These are phyloP conservation scores for Gracilaria gracilis DNA, from an alignment of 23 red algal genomes.

Conservation along the genomic window DNA sequence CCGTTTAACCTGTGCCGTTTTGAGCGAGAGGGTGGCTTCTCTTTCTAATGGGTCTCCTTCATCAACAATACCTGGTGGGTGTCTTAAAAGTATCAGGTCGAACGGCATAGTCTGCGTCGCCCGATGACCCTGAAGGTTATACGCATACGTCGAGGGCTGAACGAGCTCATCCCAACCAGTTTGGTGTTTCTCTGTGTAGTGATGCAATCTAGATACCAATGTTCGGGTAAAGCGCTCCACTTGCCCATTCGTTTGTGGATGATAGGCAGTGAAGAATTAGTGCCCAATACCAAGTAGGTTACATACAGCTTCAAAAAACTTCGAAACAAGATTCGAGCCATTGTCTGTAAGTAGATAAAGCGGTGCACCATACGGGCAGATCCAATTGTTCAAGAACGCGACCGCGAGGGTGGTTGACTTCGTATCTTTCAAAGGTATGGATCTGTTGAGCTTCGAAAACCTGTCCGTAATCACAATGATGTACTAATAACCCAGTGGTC, in stretches of 20 bases:
- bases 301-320: constrained; percentile 2
- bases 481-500: no score
- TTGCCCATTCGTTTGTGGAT: constrained; percentile 53
- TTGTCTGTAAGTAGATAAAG: constrained; percentile 19
- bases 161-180: neutral
- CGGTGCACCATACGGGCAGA: constrained; percentile 11
- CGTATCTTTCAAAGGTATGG: no score
- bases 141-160: neutral
- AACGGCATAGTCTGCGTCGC: no score
- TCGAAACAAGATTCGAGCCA: no score
- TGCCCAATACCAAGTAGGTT: neutral
- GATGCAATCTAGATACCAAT: no score
- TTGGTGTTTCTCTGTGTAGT: no score
- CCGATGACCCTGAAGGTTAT: constrained; percentile 28
- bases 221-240: no score
- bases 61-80: neutral
- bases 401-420: constrained; percentile 6
- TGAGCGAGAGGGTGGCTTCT: neutral
- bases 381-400: constrained; percentile 1
- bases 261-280: constrained; percentile 13
- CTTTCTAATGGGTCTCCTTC: neutral
- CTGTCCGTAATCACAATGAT: no score
- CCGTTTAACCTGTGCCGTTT: no score
- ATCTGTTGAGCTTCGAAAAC: no score
- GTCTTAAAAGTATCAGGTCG: neutral